Percentiles rank a stretch among this genome's conserved stretches.
Evolutionary conservation across 2,329 filamentous ascomycete genomes (phyloP).

Genomic region (Fusarium torreyae): DNA sequence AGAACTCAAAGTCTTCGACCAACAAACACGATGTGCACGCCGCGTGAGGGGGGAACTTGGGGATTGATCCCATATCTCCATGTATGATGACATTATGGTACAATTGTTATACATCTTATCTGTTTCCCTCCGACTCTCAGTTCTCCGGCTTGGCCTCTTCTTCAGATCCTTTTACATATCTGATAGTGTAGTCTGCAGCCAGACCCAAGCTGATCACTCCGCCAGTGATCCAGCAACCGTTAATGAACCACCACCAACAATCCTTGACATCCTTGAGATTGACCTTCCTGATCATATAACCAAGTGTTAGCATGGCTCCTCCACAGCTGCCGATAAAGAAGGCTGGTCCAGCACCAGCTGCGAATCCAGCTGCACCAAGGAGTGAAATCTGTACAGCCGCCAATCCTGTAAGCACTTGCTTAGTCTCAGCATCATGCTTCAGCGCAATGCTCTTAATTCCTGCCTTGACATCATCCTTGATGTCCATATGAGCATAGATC

Average conservation of each 20-base stretch:
- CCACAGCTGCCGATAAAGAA: conserved; percentile 79
- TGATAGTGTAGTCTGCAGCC: conserved; percentile 71
- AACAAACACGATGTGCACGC: conserved; percentile 40
- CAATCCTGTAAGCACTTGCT: conserved; percentile 79
- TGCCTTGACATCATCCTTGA: conserved; percentile 86
- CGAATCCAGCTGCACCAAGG: conserved; percentile 77
- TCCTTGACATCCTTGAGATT: conserved; percentile 76
- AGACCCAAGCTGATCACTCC: conserved; percentile 73
- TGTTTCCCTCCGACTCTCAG: not conserved
- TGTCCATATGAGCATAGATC: conserved; percentile 94
- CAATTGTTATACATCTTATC: conserved; percentile 41
- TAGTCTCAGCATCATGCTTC: conserved; percentile 83
- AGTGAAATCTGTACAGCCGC: conserved; percentile 78
- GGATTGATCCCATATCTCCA: conserved; percentile 19
- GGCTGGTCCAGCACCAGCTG: conserved; percentile 76
- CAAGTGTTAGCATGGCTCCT: conserved; percentile 72
- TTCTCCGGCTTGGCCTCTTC: conserved; percentile 27
- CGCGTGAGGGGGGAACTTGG: conserved; percentile 33
- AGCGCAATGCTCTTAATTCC: conserved; percentile 92
- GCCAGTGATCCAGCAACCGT: conserved; percentile 78
- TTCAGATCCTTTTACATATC: conserved; percentile 58
- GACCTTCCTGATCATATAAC: conserved; percentile 77
- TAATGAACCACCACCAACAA: conserved; percentile 85
- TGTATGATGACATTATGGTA: conserved; percentile 38
- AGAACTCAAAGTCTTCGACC: conserved; percentile 55